Percentiles rank a stretch among this genome's conserved stretches.
Evolutionary conservation across 805 yeast genomes (phyloP).

Genomic region (Citeromyces matritensis): DNA sequence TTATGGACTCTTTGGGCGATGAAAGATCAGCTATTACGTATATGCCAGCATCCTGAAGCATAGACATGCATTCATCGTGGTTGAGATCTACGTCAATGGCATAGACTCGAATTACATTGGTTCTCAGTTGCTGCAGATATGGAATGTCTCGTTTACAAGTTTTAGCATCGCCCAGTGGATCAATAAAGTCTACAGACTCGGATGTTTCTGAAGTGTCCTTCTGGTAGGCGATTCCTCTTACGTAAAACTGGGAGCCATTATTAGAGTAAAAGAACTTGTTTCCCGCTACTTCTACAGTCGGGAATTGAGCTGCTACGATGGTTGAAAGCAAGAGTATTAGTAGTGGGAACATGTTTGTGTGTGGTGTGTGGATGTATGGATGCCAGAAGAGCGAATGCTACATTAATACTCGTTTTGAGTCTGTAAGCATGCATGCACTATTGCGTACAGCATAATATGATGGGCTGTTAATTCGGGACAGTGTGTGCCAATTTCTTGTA

Average conservation of each 20-base stretch:
- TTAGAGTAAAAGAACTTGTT: slow-evolving; percentile 65
- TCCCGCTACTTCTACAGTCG: slow-evolving; percentile 59
- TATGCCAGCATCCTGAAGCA: slow-evolving; percentile 60
- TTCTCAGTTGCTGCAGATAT: slow-evolving; percentile 41
- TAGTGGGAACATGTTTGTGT: neutral
- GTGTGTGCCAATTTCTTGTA: too few species aligned
- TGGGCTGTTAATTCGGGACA: too few species aligned
- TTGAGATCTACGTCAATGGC: slow-evolving; percentile 51
- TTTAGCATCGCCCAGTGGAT: slow-evolving; percentile 52
- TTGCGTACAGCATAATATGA: too few species aligned
- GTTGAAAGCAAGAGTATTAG: neutral
- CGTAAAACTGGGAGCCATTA: slow-evolving; percentile 68
- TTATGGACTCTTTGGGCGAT: slow-evolving; percentile 47
- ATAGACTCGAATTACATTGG: slow-evolving; percentile 66
- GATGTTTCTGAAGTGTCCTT: slow-evolving; percentile 41
- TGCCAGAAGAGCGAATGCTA: too few species aligned
- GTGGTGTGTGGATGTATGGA: too few species aligned
- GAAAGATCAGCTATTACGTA: slow-evolving; percentile 72
- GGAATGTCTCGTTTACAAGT: slow-evolving; percentile 66
- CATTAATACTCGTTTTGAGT: too few species aligned
- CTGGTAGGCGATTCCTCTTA: slow-evolving; percentile 74
- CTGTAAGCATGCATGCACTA: too few species aligned
- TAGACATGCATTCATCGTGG: slow-evolving; percentile 55
- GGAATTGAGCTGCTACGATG: slow-evolving; percentile 18
- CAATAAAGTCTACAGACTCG: slow-evolving; percentile 31